Conservation (phyloP, 768 basidiomycete species). For the Lentinula aciculospora region DNA sequence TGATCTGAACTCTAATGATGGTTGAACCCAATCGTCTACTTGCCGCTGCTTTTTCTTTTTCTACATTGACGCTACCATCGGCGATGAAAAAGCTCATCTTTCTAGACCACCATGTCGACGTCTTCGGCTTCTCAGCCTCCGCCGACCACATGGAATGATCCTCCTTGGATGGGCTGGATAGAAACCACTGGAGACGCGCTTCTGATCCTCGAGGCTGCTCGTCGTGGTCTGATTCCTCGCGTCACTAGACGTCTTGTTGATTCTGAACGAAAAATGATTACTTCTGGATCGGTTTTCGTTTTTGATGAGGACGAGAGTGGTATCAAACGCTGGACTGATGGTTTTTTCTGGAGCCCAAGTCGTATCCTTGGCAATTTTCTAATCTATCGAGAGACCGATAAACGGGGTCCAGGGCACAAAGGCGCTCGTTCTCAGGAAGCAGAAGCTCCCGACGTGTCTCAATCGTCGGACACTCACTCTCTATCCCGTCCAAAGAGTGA, state of each 20-base stretch:
- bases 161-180: slow-evolving; percentile 93
- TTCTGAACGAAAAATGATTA: slow-evolving; percentile 89
- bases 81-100: not conserved
- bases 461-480: slow-evolving; percentile 27
- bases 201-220: slow-evolving; percentile 93
- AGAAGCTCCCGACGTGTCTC: slow-evolving; percentile 17
- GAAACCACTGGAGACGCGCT: slow-evolving; percentile 93
- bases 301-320: slow-evolving; percentile 97
- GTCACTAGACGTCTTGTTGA: slow-evolving; percentile 92
- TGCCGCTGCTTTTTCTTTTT: not conserved
- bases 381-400: slow-evolving; percentile 92
- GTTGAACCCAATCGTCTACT: not conserved
- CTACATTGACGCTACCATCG: not conserved
- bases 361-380: slow-evolving; percentile 93
- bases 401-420: slow-evolving; percentile 63
- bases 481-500: slow-evolving; percentile 65
- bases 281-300: slow-evolving; percentile 90
- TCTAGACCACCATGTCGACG: not conserved
- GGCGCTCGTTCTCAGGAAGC: slow-evolving; percentile 5
- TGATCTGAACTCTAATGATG: slow-evolving; percentile 8
- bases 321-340: slow-evolving; percentile 98
- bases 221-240: slow-evolving; percentile 83
- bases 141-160: slow-evolving; percentile 21
- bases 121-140: slow-evolving; percentile 1
- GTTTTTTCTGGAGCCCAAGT: slow-evolving; percentile 93